Conservation (phyloP, 2,329 filamentous ascomycete genomes). For the Beauveria scarabaeidicola region DNA sequence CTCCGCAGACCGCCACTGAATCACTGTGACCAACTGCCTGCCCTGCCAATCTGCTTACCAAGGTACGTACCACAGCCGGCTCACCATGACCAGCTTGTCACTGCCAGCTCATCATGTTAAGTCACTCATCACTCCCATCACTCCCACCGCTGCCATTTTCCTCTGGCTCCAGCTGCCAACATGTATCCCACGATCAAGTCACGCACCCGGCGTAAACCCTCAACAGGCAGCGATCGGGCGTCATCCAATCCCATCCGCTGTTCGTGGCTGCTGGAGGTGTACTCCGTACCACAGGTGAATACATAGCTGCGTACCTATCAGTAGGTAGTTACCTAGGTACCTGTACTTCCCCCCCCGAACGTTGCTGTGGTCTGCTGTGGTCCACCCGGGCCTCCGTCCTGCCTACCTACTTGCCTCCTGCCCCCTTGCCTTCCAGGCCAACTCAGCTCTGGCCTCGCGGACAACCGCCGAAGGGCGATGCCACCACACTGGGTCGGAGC, state of each 20-base stretch:
- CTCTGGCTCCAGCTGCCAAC: background rate
- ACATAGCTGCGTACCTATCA: too few relatives aligned
- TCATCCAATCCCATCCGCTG: background rate
- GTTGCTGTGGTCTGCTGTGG: background rate
- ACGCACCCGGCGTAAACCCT: background rate
- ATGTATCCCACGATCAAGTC: background rate
- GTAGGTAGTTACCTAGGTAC: background rate
- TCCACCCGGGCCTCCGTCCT: background rate
- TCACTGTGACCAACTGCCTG: too few relatives aligned
- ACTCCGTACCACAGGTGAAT: background rate
- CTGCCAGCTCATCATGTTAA: background rate
- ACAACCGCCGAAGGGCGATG: background rate
- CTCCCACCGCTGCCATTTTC: background rate
- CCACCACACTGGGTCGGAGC: background rate
- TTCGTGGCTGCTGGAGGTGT: background rate
- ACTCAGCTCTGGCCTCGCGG: slow-evolving; percentile 1
- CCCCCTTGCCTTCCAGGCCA: background rate
- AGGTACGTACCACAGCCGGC: too few relatives aligned
- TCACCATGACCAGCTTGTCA: background rate
- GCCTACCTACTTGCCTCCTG: background rate
- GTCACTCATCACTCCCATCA: background rate
- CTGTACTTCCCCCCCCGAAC: background rate
- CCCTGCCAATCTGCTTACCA: too few relatives aligned
- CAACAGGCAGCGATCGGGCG: slow-evolving; percentile 1
- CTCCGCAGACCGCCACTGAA: background rate